Conservation (phyloP, 441 rosid genomes). For the Erysimum cheiri region DNA sequence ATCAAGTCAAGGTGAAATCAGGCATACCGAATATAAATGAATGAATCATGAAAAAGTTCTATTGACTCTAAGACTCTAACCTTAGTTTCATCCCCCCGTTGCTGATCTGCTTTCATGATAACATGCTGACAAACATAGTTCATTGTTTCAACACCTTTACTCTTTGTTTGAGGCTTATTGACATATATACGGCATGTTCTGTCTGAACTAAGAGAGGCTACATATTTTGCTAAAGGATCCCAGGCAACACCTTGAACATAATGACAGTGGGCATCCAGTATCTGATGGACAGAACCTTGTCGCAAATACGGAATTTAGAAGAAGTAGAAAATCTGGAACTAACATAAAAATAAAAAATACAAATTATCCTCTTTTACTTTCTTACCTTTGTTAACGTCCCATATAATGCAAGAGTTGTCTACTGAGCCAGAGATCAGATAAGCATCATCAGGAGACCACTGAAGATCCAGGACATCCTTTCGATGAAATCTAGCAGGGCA, state of each 20-base stretch:
- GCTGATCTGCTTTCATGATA: constrained; percentile 75
- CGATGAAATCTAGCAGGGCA: constrained; percentile 73
- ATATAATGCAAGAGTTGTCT: constrained; percentile 94
- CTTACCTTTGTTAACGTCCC: constrained; percentile 91
- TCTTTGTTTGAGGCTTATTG: constrained; percentile 70
- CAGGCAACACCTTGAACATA: constrained; percentile 99
- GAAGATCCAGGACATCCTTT: constrained; percentile 88
- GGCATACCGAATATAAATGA: not conserved
- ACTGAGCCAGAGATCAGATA: constrained; percentile 93
- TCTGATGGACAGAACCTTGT: constrained; percentile 89
- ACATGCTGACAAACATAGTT: constrained; percentile 83
- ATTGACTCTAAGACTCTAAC: constrained; percentile 42
- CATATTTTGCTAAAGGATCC: constrained; percentile 86
- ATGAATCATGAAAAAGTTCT: constrained; percentile 22
- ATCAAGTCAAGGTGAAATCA: constrained; percentile 14
- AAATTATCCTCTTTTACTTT: constrained; percentile 17
- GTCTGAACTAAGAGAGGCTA: constrained; percentile 90
- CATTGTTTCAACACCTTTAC: constrained; percentile 66
- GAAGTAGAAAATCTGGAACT: constrained; percentile 22
- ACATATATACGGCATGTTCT: constrained; percentile 90
- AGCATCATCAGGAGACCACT: constrained; percentile 85
- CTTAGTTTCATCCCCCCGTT: constrained; percentile 61
- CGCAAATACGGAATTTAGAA: constrained; percentile 4
- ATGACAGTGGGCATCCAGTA: constrained; percentile 85
- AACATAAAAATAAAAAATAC: constrained; percentile 19